Evolutionary conservation across 2,329 filamentous ascomycete genomes (phyloP), one percentile per base, ranked within the genome.

Genomic region (Nemania sp.): DNA sequence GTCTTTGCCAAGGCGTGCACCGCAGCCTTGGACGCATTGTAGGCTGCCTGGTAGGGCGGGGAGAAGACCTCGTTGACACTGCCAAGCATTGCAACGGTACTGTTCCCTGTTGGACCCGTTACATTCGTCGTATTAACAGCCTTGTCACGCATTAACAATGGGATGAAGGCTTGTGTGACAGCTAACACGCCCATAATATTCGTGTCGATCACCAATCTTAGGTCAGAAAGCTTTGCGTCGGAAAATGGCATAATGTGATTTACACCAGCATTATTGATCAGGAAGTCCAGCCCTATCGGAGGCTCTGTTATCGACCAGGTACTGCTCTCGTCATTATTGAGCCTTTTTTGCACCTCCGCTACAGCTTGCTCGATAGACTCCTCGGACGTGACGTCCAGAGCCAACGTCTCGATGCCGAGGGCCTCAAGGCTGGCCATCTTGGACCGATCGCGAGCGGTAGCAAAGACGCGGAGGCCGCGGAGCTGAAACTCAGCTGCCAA

Each of bases 121-220:
- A 62, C 11, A 40, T 17, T 5, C 61, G 17, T 17, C 14, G 28
- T 12, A 24, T 14, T 14, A 11, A 33, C 8, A n/a, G 14, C 22
- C 11, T 19, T 24, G 23, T 24, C 46, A 5, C 46, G 52, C n/a
- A 68, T 57, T 6, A 72, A 60, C 6, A 69, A 62, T 5, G 69
- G 69, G 20, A 70, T 55, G 45, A 70, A 65, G 2, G 64, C 64
- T 19, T 70, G 68, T 7, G 68, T 70, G 6, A 71, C 66, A 17
- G 66, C 66, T 8, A 70, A 50, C 2, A 63, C 61, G 24, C 62
- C 68, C 2, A 68, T 54, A 19, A 71, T 43, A 51, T 72, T 72
- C 4, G 61, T 61, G 8, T 68, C 52, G 41, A 68, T 39, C 5
- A 68, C 60, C 24, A 28, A 49, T 7, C 58, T 50, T 6, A 61